These are phyloP conservation scores for Penicillium tannophilum DNA, from an alignment of 495 filamentous ascomycete species.

Conservation along the genomic window DNA sequence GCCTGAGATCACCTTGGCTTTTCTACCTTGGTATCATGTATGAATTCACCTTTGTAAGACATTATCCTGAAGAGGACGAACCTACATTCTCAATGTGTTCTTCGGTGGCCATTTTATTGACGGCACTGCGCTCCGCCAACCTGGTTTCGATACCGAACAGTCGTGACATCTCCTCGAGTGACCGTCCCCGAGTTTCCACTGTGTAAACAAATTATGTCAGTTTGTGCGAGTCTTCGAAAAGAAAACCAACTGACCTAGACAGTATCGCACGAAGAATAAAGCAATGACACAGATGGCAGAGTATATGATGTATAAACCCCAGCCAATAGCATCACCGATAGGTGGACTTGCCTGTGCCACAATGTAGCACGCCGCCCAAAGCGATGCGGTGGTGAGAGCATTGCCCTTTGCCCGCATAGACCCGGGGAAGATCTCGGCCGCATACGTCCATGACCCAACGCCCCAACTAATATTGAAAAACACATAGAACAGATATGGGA, in stretches of 20 bases:
- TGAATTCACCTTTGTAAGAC: not conserved
- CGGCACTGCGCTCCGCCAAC: conserved; percentile 16
- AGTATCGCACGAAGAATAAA: conserved; percentile 43
- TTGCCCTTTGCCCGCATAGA: conserved; percentile 33
- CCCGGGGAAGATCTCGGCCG: conserved; percentile 30
- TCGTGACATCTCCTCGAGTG: conserved; percentile 24
- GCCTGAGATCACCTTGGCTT: too few relatives aligned
- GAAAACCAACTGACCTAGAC: conserved; percentile 13
- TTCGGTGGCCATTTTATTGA: conserved; percentile 9
- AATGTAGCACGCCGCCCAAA: conserved; percentile 42
- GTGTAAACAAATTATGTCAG: conserved; percentile 1
- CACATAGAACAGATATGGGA: conserved; percentile 78
- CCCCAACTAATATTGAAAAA: conserved; percentile 58
- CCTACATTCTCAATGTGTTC: conserved; percentile 11
- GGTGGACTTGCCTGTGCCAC: conserved; percentile 72
- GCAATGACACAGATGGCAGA: conserved; percentile 64
- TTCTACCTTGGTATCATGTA: too few relatives aligned
- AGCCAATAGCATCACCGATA: conserved; percentile 63
- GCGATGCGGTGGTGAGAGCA: conserved; percentile 29
- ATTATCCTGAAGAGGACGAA: not conserved
- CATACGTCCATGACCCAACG: conserved; percentile 24
- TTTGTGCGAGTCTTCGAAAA: not conserved
- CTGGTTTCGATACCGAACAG: conserved; percentile 25
- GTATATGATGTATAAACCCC: conserved; percentile 74
- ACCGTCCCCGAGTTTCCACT: conserved; percentile 21